phyloP scores from a whole-genome alignment of 306 rosid genomes.

The Corylus avellana region DNA sequence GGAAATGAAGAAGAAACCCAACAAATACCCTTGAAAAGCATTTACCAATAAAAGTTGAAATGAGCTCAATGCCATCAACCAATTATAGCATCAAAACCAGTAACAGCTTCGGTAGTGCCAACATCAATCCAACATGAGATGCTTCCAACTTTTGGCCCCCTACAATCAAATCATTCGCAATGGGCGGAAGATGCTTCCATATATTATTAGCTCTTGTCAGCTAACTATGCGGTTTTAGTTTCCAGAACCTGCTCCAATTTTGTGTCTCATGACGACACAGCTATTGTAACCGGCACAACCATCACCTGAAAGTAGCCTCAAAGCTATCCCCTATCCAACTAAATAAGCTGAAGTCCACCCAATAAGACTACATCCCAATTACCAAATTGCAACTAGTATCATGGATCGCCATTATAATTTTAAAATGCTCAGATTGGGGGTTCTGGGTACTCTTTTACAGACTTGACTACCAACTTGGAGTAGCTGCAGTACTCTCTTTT shows the following conservation, averaged over 20 bases:
- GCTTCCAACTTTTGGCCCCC: too few relatives aligned
- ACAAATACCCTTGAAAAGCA: not conserved
- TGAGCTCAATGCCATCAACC: not conserved
- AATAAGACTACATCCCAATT: too few relatives aligned
- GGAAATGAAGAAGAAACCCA: too few relatives aligned
- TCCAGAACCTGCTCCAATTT: too few relatives aligned
- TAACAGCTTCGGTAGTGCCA: not conserved
- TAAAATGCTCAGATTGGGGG: not conserved
- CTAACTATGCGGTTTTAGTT: too few relatives aligned
- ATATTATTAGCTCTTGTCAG: too few relatives aligned
- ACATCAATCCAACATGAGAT: not conserved
- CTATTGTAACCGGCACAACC: not conserved
- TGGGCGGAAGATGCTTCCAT: too few relatives aligned
- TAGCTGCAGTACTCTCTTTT: conserved; percentile 1
- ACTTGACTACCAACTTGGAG: not conserved
- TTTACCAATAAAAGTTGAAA: not conserved
- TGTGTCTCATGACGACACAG: not conserved
- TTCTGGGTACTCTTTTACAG: not conserved
- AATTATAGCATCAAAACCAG: not conserved
- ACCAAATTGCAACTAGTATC: not conserved
- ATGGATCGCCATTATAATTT: not conserved
- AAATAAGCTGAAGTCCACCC: not conserved
- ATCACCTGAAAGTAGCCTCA: not conserved
- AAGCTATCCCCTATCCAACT: not conserved
- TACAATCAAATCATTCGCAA: too few relatives aligned